phyloP scores from a whole-genome alignment of 441 rosid species.

The Euphorbia neoarborescens region DNA sequence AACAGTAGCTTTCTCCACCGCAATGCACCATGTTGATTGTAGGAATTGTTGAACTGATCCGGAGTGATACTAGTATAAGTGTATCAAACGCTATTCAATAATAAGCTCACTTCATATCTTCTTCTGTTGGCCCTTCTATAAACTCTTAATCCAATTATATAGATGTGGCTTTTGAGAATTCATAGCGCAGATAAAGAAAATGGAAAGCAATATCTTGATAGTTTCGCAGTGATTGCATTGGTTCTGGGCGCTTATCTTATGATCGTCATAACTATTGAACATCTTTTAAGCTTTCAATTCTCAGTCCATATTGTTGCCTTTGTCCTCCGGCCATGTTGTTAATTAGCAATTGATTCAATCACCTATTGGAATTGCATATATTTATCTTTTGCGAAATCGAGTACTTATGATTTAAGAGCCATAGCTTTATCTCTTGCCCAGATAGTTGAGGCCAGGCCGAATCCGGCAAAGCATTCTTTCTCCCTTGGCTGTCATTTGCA shows the following conservation, averaged over 20 bases:
- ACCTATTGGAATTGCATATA: no score
- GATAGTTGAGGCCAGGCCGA: no score
- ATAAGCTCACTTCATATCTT: constrained; percentile 45
- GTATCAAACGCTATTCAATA: constrained; percentile 45
- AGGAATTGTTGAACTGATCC: no score
- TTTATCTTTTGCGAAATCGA: no score
- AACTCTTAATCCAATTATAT: constrained; percentile 34
- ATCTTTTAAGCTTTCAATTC: constrained; percentile 31
- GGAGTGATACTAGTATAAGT: constrained; percentile 66
- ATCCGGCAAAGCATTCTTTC: no score
- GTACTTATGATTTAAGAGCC: no score
- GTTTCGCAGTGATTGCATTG: constrained; percentile 47
- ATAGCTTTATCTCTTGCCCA: no score
- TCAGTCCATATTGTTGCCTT: constrained; percentile 28
- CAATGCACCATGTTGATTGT: no score
- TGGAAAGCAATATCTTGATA: constrained; percentile 50
- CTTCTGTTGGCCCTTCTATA: constrained; percentile 51
- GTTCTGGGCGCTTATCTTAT: constrained; percentile 55
- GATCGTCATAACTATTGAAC: constrained; percentile 43
- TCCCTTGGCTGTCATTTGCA: no score
- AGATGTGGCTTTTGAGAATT: constrained; percentile 57
- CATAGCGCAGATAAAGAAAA: constrained; percentile 25
- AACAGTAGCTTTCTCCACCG: no score
- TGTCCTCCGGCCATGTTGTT: no score
- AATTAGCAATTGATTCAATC: no score